Base-by-base conservation (phyloP, 495 filamentous ascomycete genomes). In the Penicillium atrosanguineum region DNA sequence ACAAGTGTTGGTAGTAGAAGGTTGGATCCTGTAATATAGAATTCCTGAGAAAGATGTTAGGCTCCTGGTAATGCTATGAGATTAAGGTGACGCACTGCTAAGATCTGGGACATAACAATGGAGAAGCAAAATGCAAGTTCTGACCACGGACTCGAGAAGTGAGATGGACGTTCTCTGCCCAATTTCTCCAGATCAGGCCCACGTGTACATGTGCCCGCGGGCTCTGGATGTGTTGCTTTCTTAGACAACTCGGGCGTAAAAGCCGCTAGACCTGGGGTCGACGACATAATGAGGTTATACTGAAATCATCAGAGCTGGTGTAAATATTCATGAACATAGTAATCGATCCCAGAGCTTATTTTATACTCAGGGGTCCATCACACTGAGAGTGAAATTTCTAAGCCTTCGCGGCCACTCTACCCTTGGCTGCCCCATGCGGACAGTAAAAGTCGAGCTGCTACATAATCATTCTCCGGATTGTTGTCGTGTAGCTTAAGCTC, bases 21-120 rank as follows among this genome's bases (percentile, higher is more conserved):
- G 59, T 89, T 93, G 68, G 91, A 96, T 42, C 91, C 91, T 39
- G 87, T 90, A 34, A 93, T 85, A 63, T 90, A 91, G 69, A 89
- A 96, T 73, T 95, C 70, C 70, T 73, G 15, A 83, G 76, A 78
- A 53, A 15, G 28, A 11, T 7, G 20, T 56, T 41, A 55, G 49
- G 25, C 34, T 15, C 21, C 37, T 18, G 42, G 7, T 44, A 9
- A 26, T 39, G 14, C 44, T 7, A 11, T 36, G 23, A 28, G 46
- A 31, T 12, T 37, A 25, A 45, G 41, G 12, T 7, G 39, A 72
- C 83, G 55, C 46, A 72, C 86, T 36, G 86, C 79, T 60, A 94
- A 76, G 26, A 89, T 76, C 60, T 91, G 83, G 28, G 88, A 90
- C 72, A 88, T 83, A 21, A 86, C 74, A 37, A 94, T 77, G 0